These are phyloP conservation scores for Capronia americana DNA, from an alignment of 2,329 filamentous ascomycete species.

Conservation along the genomic window DNA sequence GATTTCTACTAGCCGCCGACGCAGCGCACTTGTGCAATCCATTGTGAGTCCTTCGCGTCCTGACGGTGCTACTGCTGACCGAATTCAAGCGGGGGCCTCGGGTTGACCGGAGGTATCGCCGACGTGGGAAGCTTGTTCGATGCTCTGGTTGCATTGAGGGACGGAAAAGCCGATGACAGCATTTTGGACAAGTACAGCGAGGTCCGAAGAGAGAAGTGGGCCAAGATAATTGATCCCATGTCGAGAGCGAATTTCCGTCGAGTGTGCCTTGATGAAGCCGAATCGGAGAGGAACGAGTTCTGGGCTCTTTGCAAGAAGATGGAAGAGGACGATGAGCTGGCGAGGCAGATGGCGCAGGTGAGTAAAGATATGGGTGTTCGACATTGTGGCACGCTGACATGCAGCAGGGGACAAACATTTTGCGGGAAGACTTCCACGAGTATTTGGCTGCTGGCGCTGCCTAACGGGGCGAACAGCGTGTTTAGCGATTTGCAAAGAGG, in stretches of 20 bases:
- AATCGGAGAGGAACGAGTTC: conserved; percentile 47
- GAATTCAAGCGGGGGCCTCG: conserved; percentile 59
- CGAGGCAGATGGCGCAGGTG: conserved; percentile 32
- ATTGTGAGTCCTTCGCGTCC: conserved; percentile 41
- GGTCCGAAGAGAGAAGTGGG: conserved; percentile 49
- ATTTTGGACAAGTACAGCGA: conserved; percentile 55
- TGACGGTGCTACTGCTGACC: conserved; percentile 1
- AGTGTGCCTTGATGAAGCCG: conserved; percentile 45
- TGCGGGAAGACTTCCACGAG: conserved; percentile 31
- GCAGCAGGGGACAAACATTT: conserved; percentile 27
- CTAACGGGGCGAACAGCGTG: background rate
- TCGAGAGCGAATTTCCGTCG: conserved; percentile 52
- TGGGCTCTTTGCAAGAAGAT: conserved; percentile 46
- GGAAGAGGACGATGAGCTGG: conserved; percentile 42
- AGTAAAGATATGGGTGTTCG: conserved; percentile 1
- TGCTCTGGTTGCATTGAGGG: conserved; percentile 58
- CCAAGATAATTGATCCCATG: conserved; percentile 49
- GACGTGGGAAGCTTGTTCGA: conserved; percentile 68
- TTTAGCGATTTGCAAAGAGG: background rate
- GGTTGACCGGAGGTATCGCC: conserved; percentile 68
- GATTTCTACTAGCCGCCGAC: conserved; percentile 65
- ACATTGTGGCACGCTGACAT: background rate
- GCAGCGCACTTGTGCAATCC: conserved; percentile 63
- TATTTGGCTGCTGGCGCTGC: conserved; percentile 26
- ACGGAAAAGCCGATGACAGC: conserved; percentile 47